phyloP scores from a whole-genome alignment of 2,329 filamentous ascomycete species.

The Talaromyces marneffei region DNA sequence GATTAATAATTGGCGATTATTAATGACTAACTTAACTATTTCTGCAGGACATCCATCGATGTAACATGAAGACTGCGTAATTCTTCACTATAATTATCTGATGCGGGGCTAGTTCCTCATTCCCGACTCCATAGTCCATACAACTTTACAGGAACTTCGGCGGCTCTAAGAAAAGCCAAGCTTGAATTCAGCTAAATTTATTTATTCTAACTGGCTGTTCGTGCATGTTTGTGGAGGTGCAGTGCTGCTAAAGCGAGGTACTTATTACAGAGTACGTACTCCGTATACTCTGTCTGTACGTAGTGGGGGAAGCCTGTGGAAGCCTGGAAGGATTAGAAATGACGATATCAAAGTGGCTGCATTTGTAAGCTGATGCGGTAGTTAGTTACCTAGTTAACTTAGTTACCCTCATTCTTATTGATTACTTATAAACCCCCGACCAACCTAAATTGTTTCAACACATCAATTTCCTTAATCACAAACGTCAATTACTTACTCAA shows the following conservation, averaged over 20 bases:
- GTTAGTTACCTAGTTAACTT: no score
- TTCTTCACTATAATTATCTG: not conserved
- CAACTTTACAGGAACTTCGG: no score
- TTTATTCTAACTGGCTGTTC: no score
- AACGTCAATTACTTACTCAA: not conserved
- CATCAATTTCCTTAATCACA: not conserved
- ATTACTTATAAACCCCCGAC: not conserved
- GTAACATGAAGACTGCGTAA: no score
- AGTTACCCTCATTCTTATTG: not conserved
- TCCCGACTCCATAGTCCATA: no score
- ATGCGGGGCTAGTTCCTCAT: not conserved
- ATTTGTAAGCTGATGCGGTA: not conserved
- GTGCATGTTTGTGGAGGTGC: no score
- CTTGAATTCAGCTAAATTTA: no score
- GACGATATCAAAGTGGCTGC: not conserved
- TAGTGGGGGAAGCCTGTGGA: not conserved
- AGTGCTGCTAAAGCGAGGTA: no score
- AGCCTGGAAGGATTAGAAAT: not conserved
- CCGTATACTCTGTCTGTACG: no score
- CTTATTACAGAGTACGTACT: no score
- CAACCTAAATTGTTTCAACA: not conserved
- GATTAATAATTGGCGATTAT: not conserved
- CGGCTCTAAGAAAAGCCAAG: no score
- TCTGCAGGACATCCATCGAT: not conserved
- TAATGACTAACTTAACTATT: no score